phyloP scores from a whole-genome alignment of 352 stramenopile genomes.

The Globisporangium radiosum region DNA sequence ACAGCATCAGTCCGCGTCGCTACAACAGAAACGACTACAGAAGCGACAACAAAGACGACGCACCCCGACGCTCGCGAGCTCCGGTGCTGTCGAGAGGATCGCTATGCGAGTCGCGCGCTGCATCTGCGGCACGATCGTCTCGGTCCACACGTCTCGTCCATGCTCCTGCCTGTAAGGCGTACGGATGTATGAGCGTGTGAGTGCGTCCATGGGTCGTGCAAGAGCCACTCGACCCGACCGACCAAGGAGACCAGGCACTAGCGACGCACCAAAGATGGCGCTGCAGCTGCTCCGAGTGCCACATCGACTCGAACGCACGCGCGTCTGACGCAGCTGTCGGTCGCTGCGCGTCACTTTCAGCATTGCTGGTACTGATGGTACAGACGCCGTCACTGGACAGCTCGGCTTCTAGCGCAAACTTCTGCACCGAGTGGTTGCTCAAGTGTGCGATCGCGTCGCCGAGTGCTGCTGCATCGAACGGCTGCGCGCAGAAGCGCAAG shows the following conservation, averaged over 20 bases:
- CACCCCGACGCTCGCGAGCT: conserved; percentile 52
- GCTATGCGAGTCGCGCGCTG: conserved; percentile 28
- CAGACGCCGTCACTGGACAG: too few species aligned
- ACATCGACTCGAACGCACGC: conserved; percentile 39
- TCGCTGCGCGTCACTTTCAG: too few species aligned
- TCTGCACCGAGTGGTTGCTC: conserved; percentile 85
- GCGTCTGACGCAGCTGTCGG: background rate
- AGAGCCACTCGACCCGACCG: too few species aligned
- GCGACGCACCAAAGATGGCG: conserved; percentile 24
- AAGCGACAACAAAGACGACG: conserved; percentile 5
- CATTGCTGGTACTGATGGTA: too few species aligned
- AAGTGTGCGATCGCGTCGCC: conserved; percentile 64
- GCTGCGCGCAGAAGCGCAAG: conserved; percentile 59
- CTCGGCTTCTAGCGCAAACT: conserved; percentile 22
- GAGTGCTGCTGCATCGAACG: conserved; percentile 26
- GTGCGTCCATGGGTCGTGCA: background rate
- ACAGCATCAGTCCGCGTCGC: background rate
- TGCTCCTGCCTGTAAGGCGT: conserved; percentile 18
- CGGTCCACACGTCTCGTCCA: conserved; percentile 37
- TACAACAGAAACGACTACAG: background rate
- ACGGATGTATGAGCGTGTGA: background rate
- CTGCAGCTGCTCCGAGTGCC: conserved; percentile 38
- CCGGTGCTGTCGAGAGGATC: conserved; percentile 31
- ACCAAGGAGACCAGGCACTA: too few species aligned
- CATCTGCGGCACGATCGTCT: conserved; percentile 53